Conservation (phyloP, 306 rosid species). For the Prunus davidiana region DNA sequence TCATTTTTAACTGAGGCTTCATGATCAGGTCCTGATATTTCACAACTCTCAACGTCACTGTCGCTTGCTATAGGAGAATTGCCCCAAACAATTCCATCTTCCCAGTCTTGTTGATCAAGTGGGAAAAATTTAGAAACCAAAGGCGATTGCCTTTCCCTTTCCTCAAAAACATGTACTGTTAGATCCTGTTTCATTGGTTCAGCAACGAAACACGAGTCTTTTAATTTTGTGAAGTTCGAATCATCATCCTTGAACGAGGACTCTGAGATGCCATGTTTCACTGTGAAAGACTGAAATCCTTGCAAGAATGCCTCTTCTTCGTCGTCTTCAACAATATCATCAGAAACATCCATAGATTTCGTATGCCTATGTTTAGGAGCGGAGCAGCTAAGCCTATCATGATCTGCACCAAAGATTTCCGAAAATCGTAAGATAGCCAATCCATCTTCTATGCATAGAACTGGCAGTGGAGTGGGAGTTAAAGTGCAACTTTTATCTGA, state of each 20-base stretch:
- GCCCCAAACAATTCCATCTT: conserved; percentile 72
- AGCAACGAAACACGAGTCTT: conserved; percentile 50
- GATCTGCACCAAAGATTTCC: conserved; percentile 55
- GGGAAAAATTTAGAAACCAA: conserved; percentile 47
- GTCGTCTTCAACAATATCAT: conserved; percentile 70
- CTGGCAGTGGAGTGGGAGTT: conserved; percentile 49
- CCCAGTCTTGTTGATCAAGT: conserved; percentile 90
- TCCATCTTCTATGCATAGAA: conserved; percentile 76
- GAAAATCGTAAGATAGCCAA: conserved; percentile 68
- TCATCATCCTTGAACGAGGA: conserved; percentile 35
- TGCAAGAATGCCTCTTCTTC: conserved; percentile 66
- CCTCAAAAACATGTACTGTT: conserved; percentile 22
- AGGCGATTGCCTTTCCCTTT: conserved; percentile 29
- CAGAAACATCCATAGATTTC: conserved; percentile 44
- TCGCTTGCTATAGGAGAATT: conserved; percentile 57
- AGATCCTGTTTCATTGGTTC: conserved; percentile 65
- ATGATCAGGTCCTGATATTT: conserved; percentile 48
- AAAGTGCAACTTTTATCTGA: conserved; percentile 10
- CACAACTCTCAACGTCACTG: conserved; percentile 40
- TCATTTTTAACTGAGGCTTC: background rate
- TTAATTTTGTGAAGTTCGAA: conserved; percentile 44
- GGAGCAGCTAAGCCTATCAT: conserved; percentile 34
- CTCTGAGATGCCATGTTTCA: conserved; percentile 37
- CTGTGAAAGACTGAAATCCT: conserved; percentile 34
- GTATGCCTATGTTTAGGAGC: conserved; percentile 43